Percentiles rank a stretch among this genome's conserved stretches.
phyloP scores from a whole-genome alignment of 768 basidiomycete genomes.

The Tulasnella sp. region DNA sequence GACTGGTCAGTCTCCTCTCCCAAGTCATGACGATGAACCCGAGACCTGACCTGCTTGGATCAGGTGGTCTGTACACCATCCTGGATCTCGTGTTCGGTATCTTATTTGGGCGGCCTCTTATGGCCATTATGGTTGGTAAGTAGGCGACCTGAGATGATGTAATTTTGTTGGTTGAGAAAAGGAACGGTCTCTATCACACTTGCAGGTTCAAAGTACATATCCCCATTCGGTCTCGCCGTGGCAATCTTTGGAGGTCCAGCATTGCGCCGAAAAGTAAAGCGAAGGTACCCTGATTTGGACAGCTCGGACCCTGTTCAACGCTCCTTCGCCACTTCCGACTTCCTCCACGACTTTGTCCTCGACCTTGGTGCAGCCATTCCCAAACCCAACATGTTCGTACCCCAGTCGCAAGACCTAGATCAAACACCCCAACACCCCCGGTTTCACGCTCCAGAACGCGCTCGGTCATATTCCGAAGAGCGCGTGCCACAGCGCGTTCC shows the following conservation, averaged over 20 bases:
- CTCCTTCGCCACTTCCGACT: slow-evolving; percentile 15
- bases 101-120: slow-evolving; percentile 9
- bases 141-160: background rate
- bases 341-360: slow-evolving; percentile 22
- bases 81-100: slow-evolving; percentile 19
- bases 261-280: background rate
- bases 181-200: too few species aligned
- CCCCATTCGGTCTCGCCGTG: slow-evolving; percentile 14
- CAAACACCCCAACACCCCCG: background rate
- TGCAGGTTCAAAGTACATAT: slow-evolving; percentile 21
- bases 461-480: background rate
- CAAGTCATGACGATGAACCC: background rate
- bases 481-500: background rate
- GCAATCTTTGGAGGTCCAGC: slow-evolving; percentile 10
- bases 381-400: slow-evolving; percentile 1
- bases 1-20: slow-evolving; percentile 2
- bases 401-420: background rate
- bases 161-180: background rate
- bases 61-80: slow-evolving; percentile 17
- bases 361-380: slow-evolving; percentile 6
- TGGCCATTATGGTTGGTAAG: slow-evolving; percentile 24
- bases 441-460: background rate
- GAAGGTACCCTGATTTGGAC: slow-evolving; percentile 3
- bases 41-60: background rate
- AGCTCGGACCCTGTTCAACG: slow-evolving; percentile 6